These are phyloP conservation scores for Globisporangium ultimum DNA, from an alignment of 352 stramenopile genomes.

Conservation along the genomic window DNA sequence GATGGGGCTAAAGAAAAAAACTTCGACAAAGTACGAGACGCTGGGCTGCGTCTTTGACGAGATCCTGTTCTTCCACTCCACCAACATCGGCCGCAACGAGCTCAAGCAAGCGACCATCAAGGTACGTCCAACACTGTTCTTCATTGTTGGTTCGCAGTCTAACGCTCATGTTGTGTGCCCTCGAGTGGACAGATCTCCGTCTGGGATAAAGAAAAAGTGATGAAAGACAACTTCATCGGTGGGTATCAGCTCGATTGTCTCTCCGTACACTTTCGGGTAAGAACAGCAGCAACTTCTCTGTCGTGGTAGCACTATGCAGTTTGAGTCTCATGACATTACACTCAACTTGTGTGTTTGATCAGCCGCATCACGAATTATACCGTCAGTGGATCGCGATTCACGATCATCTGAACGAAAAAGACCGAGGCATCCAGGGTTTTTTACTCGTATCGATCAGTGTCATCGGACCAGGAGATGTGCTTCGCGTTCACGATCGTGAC, in stretches of 20 bases:
- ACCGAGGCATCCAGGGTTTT: slow-evolving; percentile 84
- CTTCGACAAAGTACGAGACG: slow-evolving; percentile 75
- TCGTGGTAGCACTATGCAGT: too few species aligned
- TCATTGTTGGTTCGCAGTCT: neutral
- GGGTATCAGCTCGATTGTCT: slow-evolving; percentile 82
- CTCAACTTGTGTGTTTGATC: neutral
- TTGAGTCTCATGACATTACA: too few species aligned
- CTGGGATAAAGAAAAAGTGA: slow-evolving; percentile 68
- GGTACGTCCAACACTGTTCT: slow-evolving; percentile 22
- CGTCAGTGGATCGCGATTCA: slow-evolving; percentile 90
- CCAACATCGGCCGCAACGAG: slow-evolving; percentile 73
- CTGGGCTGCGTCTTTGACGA: slow-evolving; percentile 90
- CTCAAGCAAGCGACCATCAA: slow-evolving; percentile 68
- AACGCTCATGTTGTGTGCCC: neutral
- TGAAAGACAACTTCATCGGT: slow-evolving; percentile 83
- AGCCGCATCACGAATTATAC: slow-evolving; percentile 86
- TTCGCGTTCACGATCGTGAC: slow-evolving; percentile 67
- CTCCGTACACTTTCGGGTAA: slow-evolving; percentile 65
- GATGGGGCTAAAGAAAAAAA: slow-evolving; percentile 67
- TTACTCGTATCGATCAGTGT: slow-evolving; percentile 64
- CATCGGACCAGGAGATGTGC: slow-evolving; percentile 63
- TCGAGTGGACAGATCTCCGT: slow-evolving; percentile 45
- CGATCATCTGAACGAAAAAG: slow-evolving; percentile 81
- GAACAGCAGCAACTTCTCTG: neutral
- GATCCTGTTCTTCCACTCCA: slow-evolving; percentile 88